Evolutionary conservation across 1,284 basidiomycete genomes (phyloP).

Genomic region (Neolentinus lepideus): DNA sequence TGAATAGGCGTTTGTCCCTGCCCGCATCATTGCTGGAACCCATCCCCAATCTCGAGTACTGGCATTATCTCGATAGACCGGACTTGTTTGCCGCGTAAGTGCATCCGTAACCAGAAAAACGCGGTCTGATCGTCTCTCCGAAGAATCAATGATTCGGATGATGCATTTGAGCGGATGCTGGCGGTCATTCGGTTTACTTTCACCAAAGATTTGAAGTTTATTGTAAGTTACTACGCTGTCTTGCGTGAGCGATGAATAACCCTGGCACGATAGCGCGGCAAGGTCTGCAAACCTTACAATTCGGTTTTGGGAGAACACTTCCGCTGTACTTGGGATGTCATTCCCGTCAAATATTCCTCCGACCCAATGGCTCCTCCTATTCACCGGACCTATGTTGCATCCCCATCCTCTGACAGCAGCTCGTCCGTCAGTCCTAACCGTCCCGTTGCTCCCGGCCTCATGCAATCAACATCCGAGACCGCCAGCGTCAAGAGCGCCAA

Average conservation of each 20-base stretch:
- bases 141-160: slow-evolving; percentile 84
- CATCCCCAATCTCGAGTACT: slow-evolving; percentile 91
- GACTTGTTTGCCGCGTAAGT: slow-evolving; percentile 87
- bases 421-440: slow-evolving; percentile 20
- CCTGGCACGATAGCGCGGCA: slow-evolving; percentile 58
- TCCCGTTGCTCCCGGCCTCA: slow-evolving; percentile 18
- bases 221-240: slow-evolving; percentile 43
- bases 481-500: slow-evolving; percentile 44
- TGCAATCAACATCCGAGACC: slow-evolving; percentile 33
- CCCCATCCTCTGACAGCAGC: slow-evolving; percentile 17
- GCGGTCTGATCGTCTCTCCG: slow-evolving; percentile 70
- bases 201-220: slow-evolving; percentile 93
- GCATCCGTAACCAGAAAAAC: slow-evolving; percentile 39
- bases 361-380: slow-evolving; percentile 40
- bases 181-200: slow-evolving; percentile 85
- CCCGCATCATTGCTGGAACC: slow-evolving; percentile 89
- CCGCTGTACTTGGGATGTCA: slow-evolving; percentile 78
- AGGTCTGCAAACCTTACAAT: slow-evolving; percentile 95
- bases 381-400: slow-evolving; percentile 35
- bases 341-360: slow-evolving; percentile 49
- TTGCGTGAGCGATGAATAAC: background rate
- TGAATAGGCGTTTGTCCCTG: slow-evolving; percentile 86
- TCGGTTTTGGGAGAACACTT: slow-evolving; percentile 92
- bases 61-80: slow-evolving; percentile 91
- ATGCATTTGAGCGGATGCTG: slow-evolving; percentile 90